Evolutionary conservation across 192 early-diverging fungal genomes (phyloP), one percentile per base, ranked within the genome.

Genomic region (Coemansia sp.): DNA sequence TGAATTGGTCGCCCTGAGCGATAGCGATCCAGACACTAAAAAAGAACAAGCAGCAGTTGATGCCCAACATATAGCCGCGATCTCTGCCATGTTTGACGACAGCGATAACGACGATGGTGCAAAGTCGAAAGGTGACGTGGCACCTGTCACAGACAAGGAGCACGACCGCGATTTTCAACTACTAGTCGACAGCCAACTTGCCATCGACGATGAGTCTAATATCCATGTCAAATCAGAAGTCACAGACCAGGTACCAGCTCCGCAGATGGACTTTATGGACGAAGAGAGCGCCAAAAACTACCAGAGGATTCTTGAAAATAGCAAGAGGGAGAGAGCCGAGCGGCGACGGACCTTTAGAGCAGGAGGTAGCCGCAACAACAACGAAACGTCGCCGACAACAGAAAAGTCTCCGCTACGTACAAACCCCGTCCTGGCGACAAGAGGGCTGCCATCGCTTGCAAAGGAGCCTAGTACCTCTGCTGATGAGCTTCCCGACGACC

Each of bases 241-340:
- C 6, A 36, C 55, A 7, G 27, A 17, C 31, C 12, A 58, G 29
- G 7, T n/a, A 9, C 13, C 31, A 13, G 7, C 34, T 20, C 32
- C 44, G 38, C 38, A 48, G 9, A 68, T 68, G 71, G 68, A 67
- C 17, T 82, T 82, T 64, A 82, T 82, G 62, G 80, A 82, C 41
- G 62, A 82, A 50, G 80, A 82, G 41, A 77, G 80, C 60, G 80
- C 72, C 42, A 69, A 12, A 39, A 82, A 82, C 72, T 77, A 74
- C 41, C 68, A 59, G 50, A 61, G 63, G 20, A 64, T 82, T 1
- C 53, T 82, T 5, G 67, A 40, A 24, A 44, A 75, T 15, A 53
- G 29, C 15, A 41, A 42, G 38, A 15, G 20, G 19, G 59, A 61
- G 38, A 61, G 59, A 24, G 19, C 34, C 36, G 59, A 61, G 32